A percentile compares a stretch with the other conserved stretches of the same genome.
Evolutionary conservation across 2,329 filamentous ascomycete species (phyloP).

Genomic region (Pseudofabraea citricarpa): DNA sequence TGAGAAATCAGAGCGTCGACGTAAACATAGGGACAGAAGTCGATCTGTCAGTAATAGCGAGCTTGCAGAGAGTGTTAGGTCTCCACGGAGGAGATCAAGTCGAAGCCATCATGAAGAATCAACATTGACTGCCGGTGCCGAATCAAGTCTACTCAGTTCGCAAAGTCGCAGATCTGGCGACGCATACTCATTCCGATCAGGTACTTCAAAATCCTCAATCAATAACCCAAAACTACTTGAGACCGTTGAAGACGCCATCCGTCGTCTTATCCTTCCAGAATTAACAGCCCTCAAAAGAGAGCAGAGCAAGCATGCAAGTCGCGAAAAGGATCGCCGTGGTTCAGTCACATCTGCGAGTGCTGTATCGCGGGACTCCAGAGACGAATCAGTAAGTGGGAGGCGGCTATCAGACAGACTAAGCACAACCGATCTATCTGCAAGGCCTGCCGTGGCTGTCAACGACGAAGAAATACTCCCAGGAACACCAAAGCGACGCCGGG

Average conservation of each 20-base stretch:
- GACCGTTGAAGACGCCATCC: constrained; percentile 71
- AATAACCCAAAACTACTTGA: constrained; percentile 69
- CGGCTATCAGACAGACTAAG: constrained; percentile 37
- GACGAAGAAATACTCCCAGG: constrained; percentile 53
- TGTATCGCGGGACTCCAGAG: constrained; percentile 45
- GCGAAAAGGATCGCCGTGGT: constrained; percentile 55
- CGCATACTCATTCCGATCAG: constrained; percentile 53
- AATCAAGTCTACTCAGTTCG: constrained; percentile 57
- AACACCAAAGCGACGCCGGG: constrained; percentile 44
- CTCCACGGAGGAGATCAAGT: constrained; percentile 41
- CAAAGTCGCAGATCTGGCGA: constrained; percentile 51
- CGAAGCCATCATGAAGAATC: constrained; percentile 46
- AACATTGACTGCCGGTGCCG: constrained; percentile 35
- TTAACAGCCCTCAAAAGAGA: constrained; percentile 88
- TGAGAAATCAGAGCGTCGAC: constrained; percentile 39
- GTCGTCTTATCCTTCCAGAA: constrained; percentile 75
- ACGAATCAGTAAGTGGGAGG: constrained; percentile 19
- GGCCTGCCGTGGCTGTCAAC: constrained; percentile 56
- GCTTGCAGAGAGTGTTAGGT: constrained; percentile 36
- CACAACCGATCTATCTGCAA: constrained; percentile 33
- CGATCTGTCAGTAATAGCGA: constrained; percentile 41
- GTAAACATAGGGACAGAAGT: constrained; percentile 38
- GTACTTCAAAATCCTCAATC: constrained; percentile 55
- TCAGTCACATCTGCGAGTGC: constrained; percentile 54
- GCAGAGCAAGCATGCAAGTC: constrained; percentile 71